A percentile compares a stretch with the other conserved stretches of the same genome.
phyloP scores from a whole-genome alignment of 208 protist species.

The Acanthamoeba lenticulata region DNA sequence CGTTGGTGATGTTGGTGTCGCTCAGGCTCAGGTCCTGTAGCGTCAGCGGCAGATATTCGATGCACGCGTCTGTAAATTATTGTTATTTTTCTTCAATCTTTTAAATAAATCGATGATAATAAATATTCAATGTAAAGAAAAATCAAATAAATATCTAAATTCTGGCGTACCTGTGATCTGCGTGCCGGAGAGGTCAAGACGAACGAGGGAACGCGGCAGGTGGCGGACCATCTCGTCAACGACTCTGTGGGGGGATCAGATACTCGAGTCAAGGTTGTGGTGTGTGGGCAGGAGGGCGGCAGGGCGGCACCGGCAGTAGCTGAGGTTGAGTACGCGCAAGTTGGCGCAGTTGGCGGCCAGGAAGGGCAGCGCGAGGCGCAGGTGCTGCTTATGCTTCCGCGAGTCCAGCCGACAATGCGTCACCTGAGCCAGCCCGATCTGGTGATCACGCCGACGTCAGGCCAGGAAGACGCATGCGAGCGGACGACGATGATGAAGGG shows the following conservation, averaged over 20 bases:
- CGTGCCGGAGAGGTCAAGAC: neutral
- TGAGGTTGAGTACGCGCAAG: slow-evolving; percentile 5
- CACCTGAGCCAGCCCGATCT: slow-evolving; percentile 17
- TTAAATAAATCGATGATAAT: no score
- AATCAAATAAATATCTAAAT: neutral
- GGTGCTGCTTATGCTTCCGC: slow-evolving; percentile 15
- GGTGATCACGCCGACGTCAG: neutral
- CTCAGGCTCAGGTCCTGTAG: neutral
- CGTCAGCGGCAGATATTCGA: slow-evolving; percentile 21
- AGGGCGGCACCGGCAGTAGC: neutral
- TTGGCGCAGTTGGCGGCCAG: slow-evolving; percentile 28
- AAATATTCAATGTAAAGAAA: no score
- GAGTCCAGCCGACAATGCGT: neutral
- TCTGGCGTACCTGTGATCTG: slow-evolving; percentile 7
- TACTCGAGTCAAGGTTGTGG: neutral
- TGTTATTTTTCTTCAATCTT: no score
- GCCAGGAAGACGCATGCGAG: neutral
- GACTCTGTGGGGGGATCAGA: neutral
- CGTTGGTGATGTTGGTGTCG: slow-evolving; percentile 31
- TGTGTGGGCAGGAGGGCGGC: neutral
- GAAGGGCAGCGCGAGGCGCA: neutral
- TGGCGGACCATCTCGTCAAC: slow-evolving; percentile 14
- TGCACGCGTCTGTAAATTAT: neutral
- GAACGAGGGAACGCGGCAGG: neutral
- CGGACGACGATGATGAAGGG: neutral